Base-by-base conservation (phyloP, 768 basidiomycete species). In the Leccinellum luteum region DNA sequence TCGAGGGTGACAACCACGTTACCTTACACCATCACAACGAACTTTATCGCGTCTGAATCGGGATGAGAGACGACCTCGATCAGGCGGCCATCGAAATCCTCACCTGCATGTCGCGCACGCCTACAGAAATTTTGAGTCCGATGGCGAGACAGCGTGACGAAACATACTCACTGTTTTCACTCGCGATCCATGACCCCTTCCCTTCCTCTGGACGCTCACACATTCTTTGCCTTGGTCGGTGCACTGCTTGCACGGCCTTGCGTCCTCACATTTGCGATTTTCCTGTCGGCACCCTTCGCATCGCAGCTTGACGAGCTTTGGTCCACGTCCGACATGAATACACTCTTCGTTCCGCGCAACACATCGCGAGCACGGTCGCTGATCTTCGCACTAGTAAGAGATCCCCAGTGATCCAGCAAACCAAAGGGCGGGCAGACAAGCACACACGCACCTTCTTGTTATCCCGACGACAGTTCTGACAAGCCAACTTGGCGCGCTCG, bases 51-150 rank as follows among this genome's bases (percentile, higher is more conserved):
- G 82, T 70, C 85, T 85, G 59, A 50, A 56, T 54, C 61, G 59
- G 53, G 60, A 54, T 62, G 52, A 66, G 52, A 66, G 58, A 62
- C 54, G 10, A 51, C 35, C 21, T 30, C 59, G 49, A 44, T 52
- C 45, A 52, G 47, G 35, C 48, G 48, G 54, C 41, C 38, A 61
- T 48, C 34, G 52, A 41, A 34, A 43, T 43, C 62, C 74, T 70
- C 74, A 76, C 84, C 84, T 84, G 78, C 85, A 86, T 60, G 72
- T 79, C 57, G 78, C 73, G 66, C 85, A 86, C 51, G 85, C 85
- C 85, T 86, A 62, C 25, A 56, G 51, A 55, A 58, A 61, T 44
- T 35, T n/a, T 56, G 53, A 56, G 59, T 55, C 51, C 47, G 53
- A 60, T 48, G 6, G 54, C 21, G 28, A 34, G 44, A 34, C 43